These are phyloP conservation scores for Suillus lakei DNA, from an alignment of 768 basidiomycete species.

Conservation along the genomic window DNA sequence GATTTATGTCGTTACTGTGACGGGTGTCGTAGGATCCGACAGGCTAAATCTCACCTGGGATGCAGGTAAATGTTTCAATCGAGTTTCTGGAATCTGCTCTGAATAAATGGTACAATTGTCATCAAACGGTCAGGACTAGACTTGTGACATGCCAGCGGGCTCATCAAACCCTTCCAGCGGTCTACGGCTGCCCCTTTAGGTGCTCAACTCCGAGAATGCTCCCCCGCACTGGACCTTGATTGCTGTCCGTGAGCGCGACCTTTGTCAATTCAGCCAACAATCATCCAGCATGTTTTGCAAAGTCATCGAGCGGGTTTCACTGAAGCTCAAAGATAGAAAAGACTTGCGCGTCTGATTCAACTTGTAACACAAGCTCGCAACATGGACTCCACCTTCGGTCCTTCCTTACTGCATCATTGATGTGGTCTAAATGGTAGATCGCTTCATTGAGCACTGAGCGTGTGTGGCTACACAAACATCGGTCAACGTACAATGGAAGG, in stretches of 20 bases:
- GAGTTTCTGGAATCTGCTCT: neutral
- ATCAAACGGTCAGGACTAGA: neutral
- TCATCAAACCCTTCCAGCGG: neutral
- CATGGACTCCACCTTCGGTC: neutral
- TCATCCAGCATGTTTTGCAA: neutral
- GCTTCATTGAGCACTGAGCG: neutral
- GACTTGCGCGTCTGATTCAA: neutral
- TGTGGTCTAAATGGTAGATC: neutral
- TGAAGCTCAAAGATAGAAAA: neutral
- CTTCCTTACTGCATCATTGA: neutral
- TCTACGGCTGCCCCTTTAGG: neutral
- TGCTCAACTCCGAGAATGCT: neutral
- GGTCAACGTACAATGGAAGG: neutral
- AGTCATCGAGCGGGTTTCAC: neutral
- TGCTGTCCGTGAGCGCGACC: neutral
- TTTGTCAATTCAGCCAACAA: neutral
- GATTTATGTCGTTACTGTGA: neutral
- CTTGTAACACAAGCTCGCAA: neutral
- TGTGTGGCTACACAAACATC: neutral
- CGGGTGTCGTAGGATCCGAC: neutral
- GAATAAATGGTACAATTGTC: neutral
- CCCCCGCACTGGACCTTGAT: neutral
- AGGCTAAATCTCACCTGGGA: neutral
- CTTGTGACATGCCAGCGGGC: neutral
- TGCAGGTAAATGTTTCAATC: neutral